A percentile compares a stretch with the other conserved stretches of the same genome.
Conservation (phyloP, 208 protist species). For the Giardia muris region DNA sequence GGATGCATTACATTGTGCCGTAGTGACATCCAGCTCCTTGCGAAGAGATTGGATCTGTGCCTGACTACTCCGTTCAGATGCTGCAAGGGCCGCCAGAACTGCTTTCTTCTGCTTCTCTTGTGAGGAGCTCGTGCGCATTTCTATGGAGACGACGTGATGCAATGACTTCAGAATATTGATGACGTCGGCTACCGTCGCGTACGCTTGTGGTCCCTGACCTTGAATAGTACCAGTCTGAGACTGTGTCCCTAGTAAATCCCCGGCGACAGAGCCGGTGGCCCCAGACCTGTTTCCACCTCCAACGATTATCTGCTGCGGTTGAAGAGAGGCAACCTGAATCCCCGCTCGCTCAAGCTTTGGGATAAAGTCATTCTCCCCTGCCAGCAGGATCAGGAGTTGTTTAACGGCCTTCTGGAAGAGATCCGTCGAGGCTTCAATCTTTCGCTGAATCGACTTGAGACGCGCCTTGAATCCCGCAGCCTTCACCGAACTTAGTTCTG, state of each 20-base stretch:
- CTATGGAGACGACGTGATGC: conserved; percentile 2
- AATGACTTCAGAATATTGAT: not conserved
- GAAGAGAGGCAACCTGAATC: not conserved
- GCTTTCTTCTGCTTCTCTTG: conserved; percentile 5
- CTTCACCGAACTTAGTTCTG: not conserved
- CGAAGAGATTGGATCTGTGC: not conserved
- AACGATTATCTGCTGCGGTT: not conserved
- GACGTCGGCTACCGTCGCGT: not conserved
- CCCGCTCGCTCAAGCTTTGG: not conserved
- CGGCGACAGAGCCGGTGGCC: not conserved
- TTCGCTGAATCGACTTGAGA: not conserved
- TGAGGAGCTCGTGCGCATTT: not conserved
- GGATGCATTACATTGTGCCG: not conserved
- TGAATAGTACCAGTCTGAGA: not conserved
- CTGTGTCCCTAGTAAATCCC: not conserved
- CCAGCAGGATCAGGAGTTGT: not conserved
- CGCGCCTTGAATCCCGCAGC: not conserved
- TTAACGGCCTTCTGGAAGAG: not conserved
- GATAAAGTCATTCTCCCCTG: not conserved
- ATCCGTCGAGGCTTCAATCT: not conserved
- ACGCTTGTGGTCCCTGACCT: not conserved
- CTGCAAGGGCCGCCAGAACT: not conserved
- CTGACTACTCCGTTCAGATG: not conserved
- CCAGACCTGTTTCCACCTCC: not conserved
- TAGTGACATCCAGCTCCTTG: not conserved